phyloP scores from a whole-genome alignment of 2,329 filamentous ascomycete species.

The Cytospora piceicola region DNA sequence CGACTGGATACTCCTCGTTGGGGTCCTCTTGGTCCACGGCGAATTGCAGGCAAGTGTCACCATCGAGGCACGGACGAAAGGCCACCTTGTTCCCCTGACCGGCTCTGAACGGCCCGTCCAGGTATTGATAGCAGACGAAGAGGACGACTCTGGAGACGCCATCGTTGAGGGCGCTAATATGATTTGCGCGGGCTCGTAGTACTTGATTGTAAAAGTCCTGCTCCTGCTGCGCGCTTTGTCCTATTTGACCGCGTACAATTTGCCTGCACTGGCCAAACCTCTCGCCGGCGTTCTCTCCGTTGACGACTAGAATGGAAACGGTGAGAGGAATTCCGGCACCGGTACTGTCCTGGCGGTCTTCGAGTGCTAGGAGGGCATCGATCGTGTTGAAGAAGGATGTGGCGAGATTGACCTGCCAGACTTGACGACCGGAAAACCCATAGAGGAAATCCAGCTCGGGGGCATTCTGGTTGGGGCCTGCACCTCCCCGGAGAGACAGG shows the following conservation, averaged over 20 bases:
- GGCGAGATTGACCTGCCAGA: not conserved
- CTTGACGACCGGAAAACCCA: slow-evolving; percentile 6
- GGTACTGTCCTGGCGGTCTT: not conserved
- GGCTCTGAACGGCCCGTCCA: not conserved
- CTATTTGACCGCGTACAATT: not conserved
- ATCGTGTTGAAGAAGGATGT: slow-evolving; percentile 21
- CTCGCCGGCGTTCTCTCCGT: not conserved
- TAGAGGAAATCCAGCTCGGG: slow-evolving; percentile 8
- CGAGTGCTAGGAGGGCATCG: slow-evolving; percentile 13
- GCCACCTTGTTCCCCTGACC: not conserved
- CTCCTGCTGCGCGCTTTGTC: not conserved
- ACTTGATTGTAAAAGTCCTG: not conserved
- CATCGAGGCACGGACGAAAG: not conserved
- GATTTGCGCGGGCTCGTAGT: not conserved
- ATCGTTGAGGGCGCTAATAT: not conserved
- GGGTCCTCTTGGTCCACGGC: not conserved
- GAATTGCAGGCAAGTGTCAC: not conserved
- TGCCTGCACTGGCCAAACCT: not conserved
- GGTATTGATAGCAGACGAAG: slow-evolving; percentile 5
- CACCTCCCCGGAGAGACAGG: slow-evolving; percentile 11
- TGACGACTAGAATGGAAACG: not conserved
- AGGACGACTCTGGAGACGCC: not conserved
- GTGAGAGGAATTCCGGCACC: not conserved
- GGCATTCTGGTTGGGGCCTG: not conserved
- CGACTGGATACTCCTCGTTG: not conserved